Base-by-base conservation (phyloP, 2,329 filamentous ascomycete genomes). In the Cordyceps cateniannulata region DNA sequence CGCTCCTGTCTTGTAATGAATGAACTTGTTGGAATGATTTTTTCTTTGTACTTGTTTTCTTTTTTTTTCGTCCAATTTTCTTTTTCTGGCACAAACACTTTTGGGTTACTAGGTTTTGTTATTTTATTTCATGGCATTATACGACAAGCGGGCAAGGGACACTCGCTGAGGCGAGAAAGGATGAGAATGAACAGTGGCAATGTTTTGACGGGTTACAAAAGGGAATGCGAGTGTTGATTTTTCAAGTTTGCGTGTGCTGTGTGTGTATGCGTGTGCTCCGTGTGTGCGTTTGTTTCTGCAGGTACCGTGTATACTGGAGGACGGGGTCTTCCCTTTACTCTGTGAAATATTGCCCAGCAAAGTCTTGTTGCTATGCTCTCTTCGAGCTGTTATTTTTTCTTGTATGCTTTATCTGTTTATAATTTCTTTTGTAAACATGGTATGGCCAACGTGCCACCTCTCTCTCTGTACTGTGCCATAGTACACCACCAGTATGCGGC, bases 1-100 rank as follows among this genome's bases (percentile, higher is more conserved):
- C 22, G 64, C 29, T 55, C 44, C 42, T 25, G 67, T 62, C 64
- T 74, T 75, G 70, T 75, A 75, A 75, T 74, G 74, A 76, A 65
- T 64, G 64, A 67, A 67, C 29, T 22, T 69, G 70, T 73, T 69
- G 65, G 69, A 69, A 76, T 70, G 73, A 75, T 69, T 65, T 63
- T 69, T 67, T 65, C 72, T 70, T 69, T 62, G 52, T 53, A 14
- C 4, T 53, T n/a, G 20, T 16, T n/a, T 48, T 48, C 8, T 57
- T 24, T 27, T 40, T 42, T 45, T 58, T 63, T 5, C 9, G n/a
- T 20, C 57, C 49, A 47, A 10, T 59, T 44, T 18, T 35, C 20
- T 38, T 48, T 14, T 38, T 50, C 35, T 42, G 32, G 45, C 27
- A 52, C 35, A 44, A 56, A 25, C 44, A 42, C 44, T 55, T 61